phyloP scores from a whole-genome alignment of 805 yeast species.

The Soucietia sequanensis region DNA sequence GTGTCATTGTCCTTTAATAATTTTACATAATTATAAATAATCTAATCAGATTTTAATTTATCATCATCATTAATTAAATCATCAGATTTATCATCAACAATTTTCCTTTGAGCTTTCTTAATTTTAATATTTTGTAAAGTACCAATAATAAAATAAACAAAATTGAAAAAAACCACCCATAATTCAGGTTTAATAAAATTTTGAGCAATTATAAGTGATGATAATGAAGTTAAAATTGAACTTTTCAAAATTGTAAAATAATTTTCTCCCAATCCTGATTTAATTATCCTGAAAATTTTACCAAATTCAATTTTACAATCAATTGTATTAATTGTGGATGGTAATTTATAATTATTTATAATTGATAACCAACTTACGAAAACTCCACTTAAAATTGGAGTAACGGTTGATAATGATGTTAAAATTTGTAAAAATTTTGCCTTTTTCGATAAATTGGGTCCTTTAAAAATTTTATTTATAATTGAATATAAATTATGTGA shows the following conservation, averaged over 20 bases:
- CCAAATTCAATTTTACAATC: conserved; percentile 10
- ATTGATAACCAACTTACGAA: conserved; percentile 54
- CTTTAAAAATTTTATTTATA: conserved; percentile 42
- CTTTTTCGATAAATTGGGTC: conserved; percentile 36
- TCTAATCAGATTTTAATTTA: no score
- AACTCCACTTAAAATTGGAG: conserved; percentile 51
- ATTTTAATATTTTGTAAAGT: conserved; percentile 60
- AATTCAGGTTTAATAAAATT: conserved; percentile 53
- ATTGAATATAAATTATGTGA: conserved; percentile 52
- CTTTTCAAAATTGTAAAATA: conserved; percentile 47
- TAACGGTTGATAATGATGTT: conserved; percentile 50
- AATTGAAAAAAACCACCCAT: conserved; percentile 64
- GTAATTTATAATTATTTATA: conserved; percentile 39
- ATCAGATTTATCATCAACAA: no score
- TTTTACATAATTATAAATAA: no score
- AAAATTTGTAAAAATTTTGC: conserved; percentile 50
- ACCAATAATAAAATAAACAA: conserved; percentile 58
- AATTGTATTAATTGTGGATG: conserved; percentile 4
- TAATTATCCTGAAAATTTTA: conserved; percentile 16
- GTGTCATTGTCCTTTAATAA: no score
- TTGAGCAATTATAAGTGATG: conserved; percentile 56
- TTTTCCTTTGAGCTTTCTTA: conserved; percentile 24
- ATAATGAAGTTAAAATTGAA: conserved; percentile 53
- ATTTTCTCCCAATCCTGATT: conserved; percentile 38
- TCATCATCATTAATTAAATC: no score